Evolutionary conservation across 768 basidiomycete species (phyloP).

Genomic region (Auriscalpium vulgare): DNA sequence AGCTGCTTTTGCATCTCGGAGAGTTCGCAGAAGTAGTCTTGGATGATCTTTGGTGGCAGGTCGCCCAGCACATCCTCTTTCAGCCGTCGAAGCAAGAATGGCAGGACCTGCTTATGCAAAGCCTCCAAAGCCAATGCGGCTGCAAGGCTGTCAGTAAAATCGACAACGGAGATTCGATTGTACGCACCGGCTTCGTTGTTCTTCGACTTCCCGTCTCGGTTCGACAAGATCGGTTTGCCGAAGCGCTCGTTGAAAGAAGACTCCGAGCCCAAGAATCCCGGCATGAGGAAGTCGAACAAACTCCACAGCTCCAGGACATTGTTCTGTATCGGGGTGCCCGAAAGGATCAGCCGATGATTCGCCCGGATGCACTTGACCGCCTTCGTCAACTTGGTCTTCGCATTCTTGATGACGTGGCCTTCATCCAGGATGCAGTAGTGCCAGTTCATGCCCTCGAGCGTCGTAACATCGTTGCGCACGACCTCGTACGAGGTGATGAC

Average conservation of each 20-base stretch:
- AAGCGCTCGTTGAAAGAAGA: constrained; percentile 91
- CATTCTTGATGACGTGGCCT: constrained; percentile 98
- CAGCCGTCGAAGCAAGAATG: constrained; percentile 89
- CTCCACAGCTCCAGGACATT: constrained; percentile 98
- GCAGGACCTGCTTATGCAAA: constrained; percentile 97
- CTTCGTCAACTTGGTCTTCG: constrained; percentile 95
- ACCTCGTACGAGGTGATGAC: constrained; percentile 98
- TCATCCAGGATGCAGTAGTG: constrained; percentile 97
- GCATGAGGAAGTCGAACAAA: constrained; percentile 98
- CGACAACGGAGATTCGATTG: not conserved
- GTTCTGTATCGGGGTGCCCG: constrained; percentile 98
- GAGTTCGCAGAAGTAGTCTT: constrained; percentile 98
- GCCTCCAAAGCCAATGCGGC: constrained; percentile 93
- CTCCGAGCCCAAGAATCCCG: constrained; percentile 96
- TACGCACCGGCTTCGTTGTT: constrained; percentile 86
- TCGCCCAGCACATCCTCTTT: constrained; percentile 97
- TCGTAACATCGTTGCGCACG: constrained; percentile 86
- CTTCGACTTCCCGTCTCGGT: constrained; percentile 91
- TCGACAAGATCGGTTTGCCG: constrained; percentile 90
- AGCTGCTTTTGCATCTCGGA: constrained; percentile 90
- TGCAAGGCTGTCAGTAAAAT: constrained; percentile 23
- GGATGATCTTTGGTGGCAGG: constrained; percentile 97
- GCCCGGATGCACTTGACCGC: constrained; percentile 88
- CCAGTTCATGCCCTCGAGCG: constrained; percentile 71
- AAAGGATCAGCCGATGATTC: constrained; percentile 89